A percentile compares a stretch with the other conserved stretches of the same genome.
phyloP scores from a whole-genome alignment of 306 rosid genomes.

The Gastrolobium villosum region DNA sequence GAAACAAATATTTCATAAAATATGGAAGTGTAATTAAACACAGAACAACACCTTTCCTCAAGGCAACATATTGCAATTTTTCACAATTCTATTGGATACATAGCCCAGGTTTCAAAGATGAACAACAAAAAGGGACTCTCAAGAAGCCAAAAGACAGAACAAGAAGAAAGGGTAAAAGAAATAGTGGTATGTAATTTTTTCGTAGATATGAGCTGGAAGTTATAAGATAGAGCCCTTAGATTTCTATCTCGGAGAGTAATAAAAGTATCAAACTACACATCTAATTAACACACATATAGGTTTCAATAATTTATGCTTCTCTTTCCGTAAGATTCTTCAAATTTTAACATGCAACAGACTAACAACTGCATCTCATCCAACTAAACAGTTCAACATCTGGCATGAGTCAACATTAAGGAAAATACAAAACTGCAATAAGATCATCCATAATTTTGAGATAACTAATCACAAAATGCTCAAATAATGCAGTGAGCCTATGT shows the following conservation, averaged over 20 bases:
- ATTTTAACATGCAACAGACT: background rate
- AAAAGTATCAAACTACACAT: background rate
- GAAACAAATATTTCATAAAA: background rate
- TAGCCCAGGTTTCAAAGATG: background rate
- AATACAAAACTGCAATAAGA: conserved; percentile 10
- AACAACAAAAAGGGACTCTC: background rate
- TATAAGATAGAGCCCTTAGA: background rate
- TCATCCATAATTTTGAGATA: conserved; percentile 9
- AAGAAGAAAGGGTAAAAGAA: background rate
- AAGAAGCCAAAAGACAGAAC: conserved; percentile 21
- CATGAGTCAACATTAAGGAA: conserved; percentile 30
- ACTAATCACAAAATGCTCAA: background rate
- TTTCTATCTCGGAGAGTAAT: conserved; percentile 7
- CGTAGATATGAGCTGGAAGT: conserved; percentile 8
- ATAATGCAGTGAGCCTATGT: background rate
- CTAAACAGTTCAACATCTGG: conserved; percentile 4
- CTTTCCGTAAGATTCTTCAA: background rate
- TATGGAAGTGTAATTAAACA: background rate
- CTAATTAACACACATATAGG: background rate
- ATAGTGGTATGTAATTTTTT: background rate
- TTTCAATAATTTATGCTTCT: conserved; percentile 11
- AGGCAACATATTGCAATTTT: background rate
- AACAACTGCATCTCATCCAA: conserved; percentile 26
- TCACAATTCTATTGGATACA: conserved; percentile 1
- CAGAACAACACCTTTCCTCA: background rate